Conservation (phyloP, 352 stramenopile genomes). For the Phytophthora citrophthora region DNA sequence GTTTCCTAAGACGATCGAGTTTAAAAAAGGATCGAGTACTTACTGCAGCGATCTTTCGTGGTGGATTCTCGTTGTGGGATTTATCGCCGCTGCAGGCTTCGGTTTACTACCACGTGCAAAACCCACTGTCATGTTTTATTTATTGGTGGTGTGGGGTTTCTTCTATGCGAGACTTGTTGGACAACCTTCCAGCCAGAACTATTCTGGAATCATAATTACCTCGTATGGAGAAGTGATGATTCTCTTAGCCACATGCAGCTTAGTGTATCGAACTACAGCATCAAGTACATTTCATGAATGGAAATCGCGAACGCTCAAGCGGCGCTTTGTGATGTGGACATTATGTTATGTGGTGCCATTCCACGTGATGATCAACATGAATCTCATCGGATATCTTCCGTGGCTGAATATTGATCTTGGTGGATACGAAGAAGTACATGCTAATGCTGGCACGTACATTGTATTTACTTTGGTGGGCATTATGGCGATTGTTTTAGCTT, state of each 20-base stretch:
- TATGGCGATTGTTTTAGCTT: slow-evolving; percentile 36
- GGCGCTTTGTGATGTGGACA: slow-evolving; percentile 59
- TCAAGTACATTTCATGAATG: slow-evolving; percentile 59
- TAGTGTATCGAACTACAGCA: slow-evolving; percentile 48
- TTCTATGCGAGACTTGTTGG: slow-evolving; percentile 76
- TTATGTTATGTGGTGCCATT: slow-evolving; percentile 74
- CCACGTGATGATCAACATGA: slow-evolving; percentile 79
- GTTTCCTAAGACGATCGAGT: slow-evolving; percentile 88
- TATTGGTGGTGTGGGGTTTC: slow-evolving; percentile 69
- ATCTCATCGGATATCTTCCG: slow-evolving; percentile 70
- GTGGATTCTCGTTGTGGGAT: slow-evolving; percentile 59
- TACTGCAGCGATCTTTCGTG: slow-evolving; percentile 81
- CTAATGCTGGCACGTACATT: slow-evolving; percentile 69
- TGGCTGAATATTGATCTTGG: slow-evolving; percentile 81
- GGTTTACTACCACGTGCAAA: slow-evolving; percentile 56
- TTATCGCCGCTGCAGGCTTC: slow-evolving; percentile 49
- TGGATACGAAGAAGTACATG: slow-evolving; percentile 53
- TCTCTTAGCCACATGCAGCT: slow-evolving; percentile 57
- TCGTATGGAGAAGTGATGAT: slow-evolving; percentile 71
- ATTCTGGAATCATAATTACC: slow-evolving; percentile 51
- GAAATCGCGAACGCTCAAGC: slow-evolving; percentile 29
- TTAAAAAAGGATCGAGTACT: slow-evolving; percentile 53
- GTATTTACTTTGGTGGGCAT: slow-evolving; percentile 49
- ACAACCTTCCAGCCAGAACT: slow-evolving; percentile 67
- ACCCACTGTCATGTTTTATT: slow-evolving; percentile 53